Evolutionary conservation across 495 filamentous ascomycete genomes (phyloP), one percentile per base, ranked within the genome.

Genomic region (Aspergillus panamensis): DNA sequence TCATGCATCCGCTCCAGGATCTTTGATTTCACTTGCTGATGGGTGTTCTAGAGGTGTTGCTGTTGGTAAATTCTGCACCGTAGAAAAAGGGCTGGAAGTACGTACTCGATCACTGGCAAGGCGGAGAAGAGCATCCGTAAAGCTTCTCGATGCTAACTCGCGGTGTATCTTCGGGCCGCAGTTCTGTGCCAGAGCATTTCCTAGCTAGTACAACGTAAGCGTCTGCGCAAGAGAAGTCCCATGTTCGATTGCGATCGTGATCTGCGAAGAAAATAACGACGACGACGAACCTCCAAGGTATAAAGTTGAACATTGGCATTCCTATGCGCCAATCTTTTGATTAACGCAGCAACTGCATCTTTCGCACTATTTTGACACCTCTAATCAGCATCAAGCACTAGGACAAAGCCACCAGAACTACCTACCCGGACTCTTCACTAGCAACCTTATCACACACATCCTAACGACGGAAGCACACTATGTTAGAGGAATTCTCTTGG

Each of bases 221-320:
- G 44, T 49, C 45, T 25, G 42, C 20, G 17, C 21, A 10, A 30
- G 13, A 48, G 30, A 31, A 5, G 5, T 33, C 19, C 25, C 25
- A 25, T 5, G 25, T 25, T 25, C 25, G 25, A 25, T 25, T 25
- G 25, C 25, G 25, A n/a, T 25, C 5, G 25, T 5, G 25, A 25
- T 25, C 25, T 25, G 25, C 25, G 25, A 30, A 31, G 29, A 21
- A 8, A n/a, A 8, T n/a, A 39, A 19, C 45, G 10, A 21, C 14
- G 20, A 13, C 12, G 16, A 57, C 81, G 47, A 64, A 94, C 91
- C 82, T 98, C 94, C 56, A 98, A 81, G 17, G 94, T 97, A 69
- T 98, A 98, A 32, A 98, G 81, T 75, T 98, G 94, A n/a, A 98
- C 94, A 74, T 98, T 97, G 55, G 94, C 94, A 75, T 98, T 98